A percentile compares a stretch with the other conserved stretches of the same genome.
Evolutionary conservation across 768 basidiomycete species (phyloP).

Genomic region (Termitomyces sp.): DNA sequence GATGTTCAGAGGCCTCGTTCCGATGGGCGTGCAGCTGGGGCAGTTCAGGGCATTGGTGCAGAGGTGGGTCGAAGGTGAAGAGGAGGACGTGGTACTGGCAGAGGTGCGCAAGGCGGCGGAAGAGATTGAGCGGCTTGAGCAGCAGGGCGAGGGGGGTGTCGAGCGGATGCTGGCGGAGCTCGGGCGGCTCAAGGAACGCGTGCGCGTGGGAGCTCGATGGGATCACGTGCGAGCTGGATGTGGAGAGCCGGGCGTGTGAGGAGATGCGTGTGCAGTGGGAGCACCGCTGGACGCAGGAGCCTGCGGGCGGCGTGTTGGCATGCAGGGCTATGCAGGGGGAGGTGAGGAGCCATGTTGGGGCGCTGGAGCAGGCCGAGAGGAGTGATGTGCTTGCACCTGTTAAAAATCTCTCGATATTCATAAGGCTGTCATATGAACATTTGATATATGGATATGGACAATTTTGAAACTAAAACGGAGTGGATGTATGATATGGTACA

Average conservation of each 20-base stretch:
- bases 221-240: constrained; percentile 66
- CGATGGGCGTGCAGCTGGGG: constrained; percentile 80
- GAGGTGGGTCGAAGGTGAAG: constrained; percentile 53
- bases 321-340: constrained; percentile 74
- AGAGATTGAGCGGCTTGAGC: constrained; percentile 69
- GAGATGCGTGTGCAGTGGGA: constrained; percentile 83
- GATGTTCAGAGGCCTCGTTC: constrained; percentile 83
- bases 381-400: constrained; percentile 85
- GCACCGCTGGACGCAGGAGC: constrained; percentile 83
- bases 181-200: constrained; percentile 51
- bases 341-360: constrained; percentile 67
- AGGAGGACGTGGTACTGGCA: constrained; percentile 45
- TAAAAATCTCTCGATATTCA: too few relatives aligned
- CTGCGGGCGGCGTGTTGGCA: constrained; percentile 54
- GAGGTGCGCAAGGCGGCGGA: constrained; percentile 73
- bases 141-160: constrained; percentile 68
- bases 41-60: constrained; percentile 72
- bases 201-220: constrained; percentile 59
- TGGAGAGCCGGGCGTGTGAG: constrained; percentile 87
- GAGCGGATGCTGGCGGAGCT: constrained; percentile 60
- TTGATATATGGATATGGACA: too few relatives aligned
- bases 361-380: constrained; percentile 70
- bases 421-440: too few relatives aligned
- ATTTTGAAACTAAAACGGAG: too few relatives aligned
- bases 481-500: too few relatives aligned